A percentile compares a stretch with the other conserved stretches of the same genome.
These are phyloP conservation scores for Mucor indicus DNA, from an alignment of 371 early-diverging fungal genomes.

Conservation along the genomic window DNA sequence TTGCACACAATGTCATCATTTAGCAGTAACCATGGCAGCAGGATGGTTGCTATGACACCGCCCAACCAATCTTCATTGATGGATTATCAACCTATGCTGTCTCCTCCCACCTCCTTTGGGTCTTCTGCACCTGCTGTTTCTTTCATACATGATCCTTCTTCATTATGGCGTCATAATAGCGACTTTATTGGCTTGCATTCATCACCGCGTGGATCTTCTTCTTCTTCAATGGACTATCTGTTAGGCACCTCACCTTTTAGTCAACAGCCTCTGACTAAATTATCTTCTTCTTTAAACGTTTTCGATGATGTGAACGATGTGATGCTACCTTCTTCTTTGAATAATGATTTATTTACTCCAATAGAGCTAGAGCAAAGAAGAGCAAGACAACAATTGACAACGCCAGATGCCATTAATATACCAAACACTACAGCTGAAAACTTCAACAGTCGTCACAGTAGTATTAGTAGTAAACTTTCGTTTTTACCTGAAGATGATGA, in stretches of 20 bases:
- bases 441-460: slow-evolving; percentile 1
- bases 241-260: slow-evolving; percentile 2
- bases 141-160: too few relatives aligned
- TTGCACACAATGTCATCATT: slow-evolving; percentile 47
- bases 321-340: slow-evolving; percentile 56
- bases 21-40: too few relatives aligned
- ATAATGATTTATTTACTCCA: slow-evolving; percentile 51
- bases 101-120: too few relatives aligned
- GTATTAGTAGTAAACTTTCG: slow-evolving; percentile 6
- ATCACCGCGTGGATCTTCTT: slow-evolving; percentile 20
- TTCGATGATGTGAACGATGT: slow-evolving; percentile 17
- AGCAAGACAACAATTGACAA: slow-evolving; percentile 27
- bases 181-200: slow-evolving; percentile 21
- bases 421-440: slow-evolving; percentile 12
- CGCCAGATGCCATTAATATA: slow-evolving; percentile 30
- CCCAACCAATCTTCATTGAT: too few relatives aligned
- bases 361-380: slow-evolving; percentile 38
- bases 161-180: too few relatives aligned
- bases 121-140: slow-evolving; percentile 23
- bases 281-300: background rate
- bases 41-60: too few relatives aligned
- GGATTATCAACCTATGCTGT: too few relatives aligned
- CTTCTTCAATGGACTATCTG: slow-evolving; percentile 2
- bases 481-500: slow-evolving; percentile 29
- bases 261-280: background rate